Evolutionary conservation across 169 alveolate genomes (phyloP).

Genomic region (Plasmodium sp.): DNA sequence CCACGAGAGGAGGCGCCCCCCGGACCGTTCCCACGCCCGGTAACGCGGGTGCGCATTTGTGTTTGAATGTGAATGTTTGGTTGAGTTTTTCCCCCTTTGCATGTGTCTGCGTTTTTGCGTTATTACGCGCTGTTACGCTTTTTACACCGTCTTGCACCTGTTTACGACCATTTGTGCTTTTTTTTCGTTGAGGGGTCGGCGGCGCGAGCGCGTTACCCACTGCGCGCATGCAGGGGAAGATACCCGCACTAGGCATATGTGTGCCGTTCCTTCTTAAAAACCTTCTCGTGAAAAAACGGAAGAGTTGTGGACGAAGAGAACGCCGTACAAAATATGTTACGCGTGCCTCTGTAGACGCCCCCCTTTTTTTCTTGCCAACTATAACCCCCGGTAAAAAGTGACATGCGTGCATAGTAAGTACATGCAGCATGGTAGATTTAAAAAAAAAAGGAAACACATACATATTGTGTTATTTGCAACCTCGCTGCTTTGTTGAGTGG

Average conservation of each 20-base stretch:
- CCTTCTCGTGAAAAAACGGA: neutral
- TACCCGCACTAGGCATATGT: neutral
- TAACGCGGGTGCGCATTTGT: neutral
- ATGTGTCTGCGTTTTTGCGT: neutral
- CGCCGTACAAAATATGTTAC: neutral
- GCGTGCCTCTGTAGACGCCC: neutral
- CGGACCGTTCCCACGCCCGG: neutral
- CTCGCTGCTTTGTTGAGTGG: neutral
- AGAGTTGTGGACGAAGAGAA: neutral
- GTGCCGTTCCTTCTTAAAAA: neutral
- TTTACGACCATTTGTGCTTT: neutral
- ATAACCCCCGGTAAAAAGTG: neutral
- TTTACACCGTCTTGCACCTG: neutral
- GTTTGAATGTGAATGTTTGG: neutral
- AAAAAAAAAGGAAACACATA: neutral
- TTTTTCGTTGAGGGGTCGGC: neutral
- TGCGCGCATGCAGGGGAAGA: neutral
- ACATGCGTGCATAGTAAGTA: neutral
- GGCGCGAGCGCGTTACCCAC: neutral
- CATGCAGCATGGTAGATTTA: neutral
- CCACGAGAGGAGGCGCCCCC: neutral
- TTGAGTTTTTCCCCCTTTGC: neutral
- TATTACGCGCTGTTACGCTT: neutral
- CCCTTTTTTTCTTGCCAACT: neutral
- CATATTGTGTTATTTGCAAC: neutral